A percentile compares a stretch with the other conserved stretches of the same genome.
These are phyloP conservation scores for Phyllosticta citribraziliensis DNA, from an alignment of 2,329 filamentous ascomycete genomes.

Conservation along the genomic window DNA sequence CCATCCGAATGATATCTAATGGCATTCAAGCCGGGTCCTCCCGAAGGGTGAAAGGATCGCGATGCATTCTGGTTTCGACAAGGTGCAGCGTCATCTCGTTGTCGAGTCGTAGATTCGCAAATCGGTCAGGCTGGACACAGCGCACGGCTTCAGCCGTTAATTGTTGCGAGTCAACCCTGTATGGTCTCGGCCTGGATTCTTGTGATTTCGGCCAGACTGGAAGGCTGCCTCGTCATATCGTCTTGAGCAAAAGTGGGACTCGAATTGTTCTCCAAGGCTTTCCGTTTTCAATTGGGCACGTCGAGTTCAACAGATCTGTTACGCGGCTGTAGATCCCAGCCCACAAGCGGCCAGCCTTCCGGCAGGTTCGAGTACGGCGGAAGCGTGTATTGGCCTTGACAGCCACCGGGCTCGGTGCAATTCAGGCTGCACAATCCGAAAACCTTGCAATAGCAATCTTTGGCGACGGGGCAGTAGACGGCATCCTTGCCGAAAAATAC, in stretches of 20 bases:
- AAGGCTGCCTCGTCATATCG: neutral
- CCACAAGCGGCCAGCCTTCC: conserved; percentile 50
- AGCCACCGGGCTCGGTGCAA: conserved; percentile 35
- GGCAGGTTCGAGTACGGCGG: conserved; percentile 50
- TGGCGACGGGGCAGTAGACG: conserved; percentile 51
- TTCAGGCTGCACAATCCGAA: conserved; percentile 51
- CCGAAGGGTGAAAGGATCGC: no score
- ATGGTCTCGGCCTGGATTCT: no score
- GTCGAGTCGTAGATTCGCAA: no score
- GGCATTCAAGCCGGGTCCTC: neutral
- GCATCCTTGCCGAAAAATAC: conserved; percentile 29
- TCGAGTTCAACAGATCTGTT: conserved; percentile 14
- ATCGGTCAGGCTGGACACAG: no score
- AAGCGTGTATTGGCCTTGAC: conserved; percentile 48
- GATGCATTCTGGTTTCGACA: no score
- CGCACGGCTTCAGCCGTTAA: no score
- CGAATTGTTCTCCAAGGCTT: neutral
- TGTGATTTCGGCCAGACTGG: neutral
- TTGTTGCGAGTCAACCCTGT: no score
- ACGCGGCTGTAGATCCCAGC: conserved; percentile 38
- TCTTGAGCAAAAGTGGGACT: neutral
- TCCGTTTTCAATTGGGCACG: neutral
- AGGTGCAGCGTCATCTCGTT: no score
- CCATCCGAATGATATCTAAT: neutral
- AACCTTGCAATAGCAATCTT: conserved; percentile 56